These are phyloP conservation scores for Populus hybrid DNA, from an alignment of 441 rosid species.

Conservation along the genomic window DNA sequence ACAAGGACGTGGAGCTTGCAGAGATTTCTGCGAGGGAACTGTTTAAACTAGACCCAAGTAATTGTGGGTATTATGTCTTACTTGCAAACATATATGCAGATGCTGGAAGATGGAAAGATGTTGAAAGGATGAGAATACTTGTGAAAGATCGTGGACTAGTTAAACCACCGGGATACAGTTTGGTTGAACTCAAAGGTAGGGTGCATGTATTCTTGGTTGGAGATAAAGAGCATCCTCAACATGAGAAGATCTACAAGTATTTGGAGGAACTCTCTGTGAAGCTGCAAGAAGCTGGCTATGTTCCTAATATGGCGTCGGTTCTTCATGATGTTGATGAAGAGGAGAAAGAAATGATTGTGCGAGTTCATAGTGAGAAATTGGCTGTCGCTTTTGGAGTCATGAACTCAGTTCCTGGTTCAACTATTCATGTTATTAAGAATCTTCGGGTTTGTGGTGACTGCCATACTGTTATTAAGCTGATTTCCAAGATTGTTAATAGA, in stretches of 20 bases:
- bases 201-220: conserved; percentile 80
- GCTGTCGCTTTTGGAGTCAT: conserved; percentile 72
- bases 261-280: conserved; percentile 57
- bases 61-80: conserved; percentile 67
- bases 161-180: conserved; percentile 78
- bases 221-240: conserved; percentile 61
- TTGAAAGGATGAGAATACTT: conserved; percentile 56
- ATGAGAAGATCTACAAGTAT: conserved; percentile 51
- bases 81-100: conserved; percentile 83
- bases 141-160: conserved; percentile 57
- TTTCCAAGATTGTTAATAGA: conserved; percentile 55
- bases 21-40: conserved; percentile 59
- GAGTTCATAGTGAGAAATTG: conserved; percentile 78
- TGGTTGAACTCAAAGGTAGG: conserved; percentile 74
- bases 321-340: conserved; percentile 71
- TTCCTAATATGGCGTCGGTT: conserved; percentile 58
- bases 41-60: conserved; percentile 63
- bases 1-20: conserved; percentile 83
- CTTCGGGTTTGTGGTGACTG: conserved; percentile 78
- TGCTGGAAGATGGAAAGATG: conserved; percentile 83
- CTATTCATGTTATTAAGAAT: conserved; percentile 78
- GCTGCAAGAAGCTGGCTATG: conserved; percentile 71
- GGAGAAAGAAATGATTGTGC: conserved; percentile 65
- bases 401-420: conserved; percentile 44
- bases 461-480: conserved; percentile 67